Evolutionary conservation across 139 green algal genomes (phyloP).

Genomic region (Edaphochlamys debaryana): DNA sequence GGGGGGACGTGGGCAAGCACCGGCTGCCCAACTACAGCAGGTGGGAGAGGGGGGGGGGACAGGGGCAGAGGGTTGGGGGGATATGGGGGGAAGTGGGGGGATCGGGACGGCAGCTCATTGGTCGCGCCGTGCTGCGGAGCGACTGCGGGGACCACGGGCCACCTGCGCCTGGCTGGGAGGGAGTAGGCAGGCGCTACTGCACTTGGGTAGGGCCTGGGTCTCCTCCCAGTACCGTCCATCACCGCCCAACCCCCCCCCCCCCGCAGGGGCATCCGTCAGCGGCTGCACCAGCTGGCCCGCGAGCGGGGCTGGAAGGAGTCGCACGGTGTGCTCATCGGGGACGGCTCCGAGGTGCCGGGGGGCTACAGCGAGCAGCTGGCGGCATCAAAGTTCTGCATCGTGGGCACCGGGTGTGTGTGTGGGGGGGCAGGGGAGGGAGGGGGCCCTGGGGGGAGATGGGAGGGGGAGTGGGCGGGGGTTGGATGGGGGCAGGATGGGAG

Average conservation of each 20-base stretch:
- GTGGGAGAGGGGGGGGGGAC: background rate
- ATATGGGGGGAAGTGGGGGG: too few relatives aligned
- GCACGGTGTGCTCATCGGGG: slow-evolving; percentile 38
- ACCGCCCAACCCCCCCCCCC: too few relatives aligned
- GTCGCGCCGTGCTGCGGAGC: background rate
- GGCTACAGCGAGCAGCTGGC: slow-evolving; percentile 47
- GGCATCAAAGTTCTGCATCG: slow-evolving; percentile 49
- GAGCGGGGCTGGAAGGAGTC: slow-evolving; percentile 16
- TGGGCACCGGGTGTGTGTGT: slow-evolving; percentile 47
- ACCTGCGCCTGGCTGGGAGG: too few relatives aligned
- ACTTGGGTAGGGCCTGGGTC: too few relatives aligned
- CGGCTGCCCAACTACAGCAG: slow-evolving; percentile 11
- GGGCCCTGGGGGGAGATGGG: too few relatives aligned
- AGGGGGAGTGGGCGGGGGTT: too few relatives aligned
- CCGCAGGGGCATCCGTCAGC: slow-evolving; percentile 54
- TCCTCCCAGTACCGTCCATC: background rate
- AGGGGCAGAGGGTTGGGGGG: background rate
- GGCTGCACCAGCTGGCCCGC: slow-evolving; percentile 41
- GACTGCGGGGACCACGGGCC: too few relatives aligned
- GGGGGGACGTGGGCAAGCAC: slow-evolving; percentile 28
- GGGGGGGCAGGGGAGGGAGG: too few relatives aligned
- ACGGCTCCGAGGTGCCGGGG: slow-evolving; percentile 24
- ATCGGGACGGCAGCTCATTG: background rate
- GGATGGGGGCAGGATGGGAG: too few relatives aligned
- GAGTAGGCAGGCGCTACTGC: too few relatives aligned